Conservation (phyloP, 2,329 filamentous ascomycete genomes). For the Alternaria ethzedia region DNA sequence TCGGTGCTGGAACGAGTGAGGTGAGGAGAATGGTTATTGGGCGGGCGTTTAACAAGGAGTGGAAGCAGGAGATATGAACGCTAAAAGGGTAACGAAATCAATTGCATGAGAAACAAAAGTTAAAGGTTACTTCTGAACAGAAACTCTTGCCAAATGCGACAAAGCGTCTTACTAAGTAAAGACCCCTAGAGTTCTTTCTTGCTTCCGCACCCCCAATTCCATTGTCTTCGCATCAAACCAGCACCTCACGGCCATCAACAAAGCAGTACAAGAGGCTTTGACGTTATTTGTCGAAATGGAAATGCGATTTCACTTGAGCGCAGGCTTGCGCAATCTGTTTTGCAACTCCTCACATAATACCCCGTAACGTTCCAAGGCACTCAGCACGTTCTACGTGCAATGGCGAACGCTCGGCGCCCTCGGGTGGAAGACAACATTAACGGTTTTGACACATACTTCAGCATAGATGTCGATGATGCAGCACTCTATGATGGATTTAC, state of each 20-base stretch:
- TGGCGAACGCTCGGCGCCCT: not conserved
- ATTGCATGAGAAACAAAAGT: not conserved
- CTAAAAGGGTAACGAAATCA: no score
- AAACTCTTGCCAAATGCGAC: not conserved
- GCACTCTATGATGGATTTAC: no score
- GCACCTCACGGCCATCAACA: not conserved
- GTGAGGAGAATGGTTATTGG: slow-evolving; percentile 94
- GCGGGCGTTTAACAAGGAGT: slow-evolving; percentile 88
- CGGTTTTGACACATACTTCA: not conserved
- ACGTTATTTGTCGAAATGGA: not conserved
- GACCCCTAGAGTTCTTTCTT: no score
- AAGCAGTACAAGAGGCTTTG: not conserved
- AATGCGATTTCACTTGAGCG: not conserved
- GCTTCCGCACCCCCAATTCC: not conserved
- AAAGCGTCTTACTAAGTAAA: not conserved
- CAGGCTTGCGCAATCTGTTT: not conserved
- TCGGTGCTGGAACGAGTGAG: slow-evolving; percentile 95
- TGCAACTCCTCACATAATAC: not conserved
- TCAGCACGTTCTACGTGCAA: not conserved
- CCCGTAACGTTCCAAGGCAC: not conserved
- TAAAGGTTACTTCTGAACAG: not conserved
- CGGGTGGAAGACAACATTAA: not conserved
- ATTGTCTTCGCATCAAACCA: not conserved
- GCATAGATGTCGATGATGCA: not conserved
- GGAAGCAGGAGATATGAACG: slow-evolving; percentile 43